Evolutionary conservation across 2,329 filamentous ascomycete species (phyloP).

Genomic region (Fusarium sarcochroum): DNA sequence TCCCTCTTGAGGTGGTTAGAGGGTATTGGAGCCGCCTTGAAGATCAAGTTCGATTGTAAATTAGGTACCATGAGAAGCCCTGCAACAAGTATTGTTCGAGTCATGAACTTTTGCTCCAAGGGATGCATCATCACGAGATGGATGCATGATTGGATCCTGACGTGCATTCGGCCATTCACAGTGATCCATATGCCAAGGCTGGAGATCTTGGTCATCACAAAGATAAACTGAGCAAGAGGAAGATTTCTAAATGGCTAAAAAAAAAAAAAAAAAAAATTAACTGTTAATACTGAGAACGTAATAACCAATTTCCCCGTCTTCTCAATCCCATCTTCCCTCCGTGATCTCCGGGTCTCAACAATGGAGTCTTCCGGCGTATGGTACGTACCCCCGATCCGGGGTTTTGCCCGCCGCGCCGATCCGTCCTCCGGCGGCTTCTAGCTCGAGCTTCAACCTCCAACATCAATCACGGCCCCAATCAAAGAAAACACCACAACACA

Average conservation of each 20-base stretch:
- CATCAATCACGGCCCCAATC: neutral
- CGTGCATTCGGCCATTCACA: too few species aligned
- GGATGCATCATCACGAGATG: too few species aligned
- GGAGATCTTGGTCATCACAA: too few species aligned
- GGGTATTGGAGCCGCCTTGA: conserved; percentile 5
- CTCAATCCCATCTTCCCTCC: conserved; percentile 2
- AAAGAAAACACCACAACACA: conserved; percentile 3
- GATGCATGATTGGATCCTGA: too few species aligned
- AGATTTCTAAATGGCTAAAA: neutral
- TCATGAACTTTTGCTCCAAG: too few species aligned
- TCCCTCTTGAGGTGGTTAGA: neutral
- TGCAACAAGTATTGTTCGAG: too few species aligned
- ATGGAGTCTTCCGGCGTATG: conserved; percentile 2
- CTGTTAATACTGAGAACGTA: neutral
- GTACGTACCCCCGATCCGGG: conserved; percentile 41
- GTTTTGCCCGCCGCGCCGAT: conserved; percentile 41
- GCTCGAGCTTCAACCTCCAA: conserved; percentile 27
- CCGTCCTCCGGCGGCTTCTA: conserved; percentile 21
- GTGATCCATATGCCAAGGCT: too few species aligned
- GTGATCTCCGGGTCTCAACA: conserved; percentile 3
- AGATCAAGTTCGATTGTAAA: neutral
- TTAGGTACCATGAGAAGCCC: neutral
- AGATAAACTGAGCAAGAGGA: neutral
- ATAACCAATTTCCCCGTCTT: neutral
- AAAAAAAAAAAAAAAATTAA: neutral